Evolutionary conservation across 306 rosid species (phyloP).

Genomic region (Prunus persica): DNA sequence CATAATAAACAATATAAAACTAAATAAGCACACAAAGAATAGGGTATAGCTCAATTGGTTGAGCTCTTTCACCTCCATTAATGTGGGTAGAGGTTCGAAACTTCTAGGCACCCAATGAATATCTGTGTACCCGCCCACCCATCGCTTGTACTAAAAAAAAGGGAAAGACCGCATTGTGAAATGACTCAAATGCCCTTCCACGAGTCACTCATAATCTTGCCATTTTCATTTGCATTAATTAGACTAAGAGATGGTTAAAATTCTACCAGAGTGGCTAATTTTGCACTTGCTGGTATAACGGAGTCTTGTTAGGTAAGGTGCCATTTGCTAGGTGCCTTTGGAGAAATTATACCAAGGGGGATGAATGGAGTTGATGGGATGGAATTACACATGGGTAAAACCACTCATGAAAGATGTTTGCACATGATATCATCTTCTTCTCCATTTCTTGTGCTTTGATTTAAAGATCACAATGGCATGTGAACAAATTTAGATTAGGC

Average conservation of each 20-base stretch:
- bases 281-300: neutral
- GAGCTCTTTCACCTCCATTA: accelerated
- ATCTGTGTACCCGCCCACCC: too few relatives aligned
- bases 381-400: neutral
- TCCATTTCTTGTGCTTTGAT: neutral
- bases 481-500: neutral
- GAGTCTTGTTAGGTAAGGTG: neutral
- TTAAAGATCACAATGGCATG: neutral
- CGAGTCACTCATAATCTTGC: neutral
- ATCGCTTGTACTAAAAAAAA: too few relatives aligned
- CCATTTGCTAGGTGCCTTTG: neutral
- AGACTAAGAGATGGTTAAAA: too few relatives aligned
- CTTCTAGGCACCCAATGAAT: too few relatives aligned
- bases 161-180: neutral
- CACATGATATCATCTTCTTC: neutral
- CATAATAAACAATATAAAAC: conserved; percentile 29
- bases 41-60: too few relatives aligned
- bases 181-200: conserved; percentile 2
- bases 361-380: neutral
- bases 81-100: too few relatives aligned
- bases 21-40: neutral
- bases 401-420: too few relatives aligned
- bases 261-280: too few relatives aligned
- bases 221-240: too few relatives aligned
- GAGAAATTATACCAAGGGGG: neutral